These are phyloP conservation scores for Pseudocercospora vitis DNA, from an alignment of 2,329 filamentous ascomycete species.

Conservation along the genomic window DNA sequence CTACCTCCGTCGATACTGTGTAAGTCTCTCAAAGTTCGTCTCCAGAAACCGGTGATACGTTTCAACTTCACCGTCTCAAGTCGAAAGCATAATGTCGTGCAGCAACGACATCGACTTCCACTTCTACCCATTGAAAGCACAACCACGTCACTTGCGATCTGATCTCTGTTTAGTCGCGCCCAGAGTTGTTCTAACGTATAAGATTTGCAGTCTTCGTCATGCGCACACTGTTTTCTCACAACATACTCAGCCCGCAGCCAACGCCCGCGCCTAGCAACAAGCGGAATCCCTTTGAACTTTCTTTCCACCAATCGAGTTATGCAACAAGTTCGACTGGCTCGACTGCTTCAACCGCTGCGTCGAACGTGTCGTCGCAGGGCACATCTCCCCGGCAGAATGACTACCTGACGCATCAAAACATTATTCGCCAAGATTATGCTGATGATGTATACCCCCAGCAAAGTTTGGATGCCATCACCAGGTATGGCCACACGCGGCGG, in stretches of 20 bases:
- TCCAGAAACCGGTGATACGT: conserved; percentile 5
- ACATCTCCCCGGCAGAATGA: conserved; percentile 30
- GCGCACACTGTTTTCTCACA: conserved; percentile 38
- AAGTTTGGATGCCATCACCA: conserved; percentile 14
- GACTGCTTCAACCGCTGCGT: conserved; percentile 27
- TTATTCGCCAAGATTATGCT: conserved; percentile 30
- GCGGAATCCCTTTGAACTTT: conserved; percentile 35
- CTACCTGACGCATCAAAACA: conserved; percentile 34
- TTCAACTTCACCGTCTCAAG: conserved; percentile 13
- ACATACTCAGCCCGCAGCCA: conserved; percentile 35
- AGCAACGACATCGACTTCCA: background rate
- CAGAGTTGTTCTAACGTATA: conserved; percentile 16
- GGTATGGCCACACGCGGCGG: conserved; percentile 25
- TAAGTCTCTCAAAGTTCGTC: conserved; percentile 25
- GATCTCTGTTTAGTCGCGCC: background rate
- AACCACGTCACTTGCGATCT: background rate
- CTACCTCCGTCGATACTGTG: conserved; percentile 25
- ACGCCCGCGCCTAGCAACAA: conserved; percentile 28
- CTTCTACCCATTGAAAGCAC: background rate
- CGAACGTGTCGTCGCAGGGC: conserved; percentile 30
- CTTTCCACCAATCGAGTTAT: conserved; percentile 28
- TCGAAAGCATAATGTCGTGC: conserved; percentile 10
- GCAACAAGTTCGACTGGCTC: conserved; percentile 28
- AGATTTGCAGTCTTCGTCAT: conserved; percentile 25
- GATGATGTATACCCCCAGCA: conserved; percentile 19